These are phyloP conservation scores for Spirogloea muscicola DNA, from an alignment of 139 green algal genomes.

Conservation along the genomic window DNA sequence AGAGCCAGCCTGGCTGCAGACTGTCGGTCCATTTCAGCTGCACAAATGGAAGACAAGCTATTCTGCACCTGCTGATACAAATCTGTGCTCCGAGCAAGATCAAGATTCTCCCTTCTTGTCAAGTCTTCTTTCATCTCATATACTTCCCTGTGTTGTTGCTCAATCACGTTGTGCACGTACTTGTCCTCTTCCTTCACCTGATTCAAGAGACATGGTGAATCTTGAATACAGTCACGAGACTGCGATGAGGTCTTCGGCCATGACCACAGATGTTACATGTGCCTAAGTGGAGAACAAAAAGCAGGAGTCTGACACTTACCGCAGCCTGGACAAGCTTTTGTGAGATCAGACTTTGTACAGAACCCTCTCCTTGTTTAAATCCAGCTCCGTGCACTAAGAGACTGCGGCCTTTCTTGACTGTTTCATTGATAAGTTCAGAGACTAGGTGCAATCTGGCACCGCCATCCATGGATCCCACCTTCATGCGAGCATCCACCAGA, in stretches of 20 bases:
- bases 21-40: background rate
- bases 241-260: too few relatives aligned
- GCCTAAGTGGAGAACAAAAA: too few relatives aligned
- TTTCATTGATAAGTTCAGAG: background rate
- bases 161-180: background rate
- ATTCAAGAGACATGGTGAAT: too few relatives aligned
- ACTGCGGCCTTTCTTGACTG: background rate
- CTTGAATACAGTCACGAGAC: too few relatives aligned
- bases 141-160: background rate
- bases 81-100: background rate
- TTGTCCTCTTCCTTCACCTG: constrained; percentile 25
- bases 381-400: too few relatives aligned
- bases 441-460: constrained; percentile 4
- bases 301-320: too few relatives aligned
- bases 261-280: too few relatives aligned
- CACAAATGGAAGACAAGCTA: background rate
- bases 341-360: too few relatives aligned
- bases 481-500: constrained; percentile 10
- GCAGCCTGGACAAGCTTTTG: too few relatives aligned
- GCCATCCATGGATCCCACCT: background rate
- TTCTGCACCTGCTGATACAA: constrained; percentile 15
- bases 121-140: constrained; percentile 12
- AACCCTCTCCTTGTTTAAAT: too few relatives aligned
- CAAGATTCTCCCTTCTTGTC: background rate
- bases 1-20: background rate